phyloP scores from a whole-genome alignment of 2,329 filamentous ascomycete species.

The Nemania abortiva region DNA sequence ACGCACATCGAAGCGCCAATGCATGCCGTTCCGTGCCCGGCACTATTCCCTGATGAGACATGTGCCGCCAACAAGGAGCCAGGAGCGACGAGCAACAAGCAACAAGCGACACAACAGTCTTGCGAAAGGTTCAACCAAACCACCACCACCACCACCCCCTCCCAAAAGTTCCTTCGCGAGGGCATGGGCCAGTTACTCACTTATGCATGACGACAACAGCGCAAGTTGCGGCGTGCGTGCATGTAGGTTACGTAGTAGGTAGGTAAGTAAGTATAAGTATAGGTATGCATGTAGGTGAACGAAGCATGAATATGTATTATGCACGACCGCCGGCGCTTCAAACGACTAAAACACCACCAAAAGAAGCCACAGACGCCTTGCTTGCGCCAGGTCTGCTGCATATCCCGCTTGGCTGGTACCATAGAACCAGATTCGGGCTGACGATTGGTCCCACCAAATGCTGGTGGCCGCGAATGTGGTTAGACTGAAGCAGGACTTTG shows the following conservation, averaged over 20 bases:
- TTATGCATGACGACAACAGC: constrained; percentile 3
- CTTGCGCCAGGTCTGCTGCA: constrained; percentile 28
- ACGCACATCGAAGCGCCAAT: constrained; percentile 28
- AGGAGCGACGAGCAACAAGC: constrained; percentile 10
- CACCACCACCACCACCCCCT: too few species aligned
- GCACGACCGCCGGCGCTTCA: neutral
- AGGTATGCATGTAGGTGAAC: neutral
- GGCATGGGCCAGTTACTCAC: neutral
- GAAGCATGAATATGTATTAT: neutral
- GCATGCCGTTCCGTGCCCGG: constrained; percentile 32
- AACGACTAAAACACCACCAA: neutral
- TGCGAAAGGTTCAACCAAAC: constrained; percentile 13
- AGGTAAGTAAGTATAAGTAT: neutral
- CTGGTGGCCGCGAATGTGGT: constrained; percentile 18
- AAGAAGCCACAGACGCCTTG: constrained; percentile 13
- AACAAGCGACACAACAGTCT: neutral
- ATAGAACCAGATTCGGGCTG: neutral
- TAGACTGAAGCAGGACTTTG: constrained; percentile 26
- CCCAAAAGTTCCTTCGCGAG: constrained; percentile 13
- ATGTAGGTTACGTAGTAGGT: neutral
- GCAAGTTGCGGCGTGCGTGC: constrained; percentile 13
- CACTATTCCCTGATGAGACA: constrained; percentile 33
- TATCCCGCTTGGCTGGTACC: constrained; percentile 36
- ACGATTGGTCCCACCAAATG: constrained; percentile 38
- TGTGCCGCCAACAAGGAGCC: constrained; percentile 31